These are phyloP conservation scores for Metarhizium sp. DNA, from an alignment of 2,329 filamentous ascomycete species.

Conservation along the genomic window DNA sequence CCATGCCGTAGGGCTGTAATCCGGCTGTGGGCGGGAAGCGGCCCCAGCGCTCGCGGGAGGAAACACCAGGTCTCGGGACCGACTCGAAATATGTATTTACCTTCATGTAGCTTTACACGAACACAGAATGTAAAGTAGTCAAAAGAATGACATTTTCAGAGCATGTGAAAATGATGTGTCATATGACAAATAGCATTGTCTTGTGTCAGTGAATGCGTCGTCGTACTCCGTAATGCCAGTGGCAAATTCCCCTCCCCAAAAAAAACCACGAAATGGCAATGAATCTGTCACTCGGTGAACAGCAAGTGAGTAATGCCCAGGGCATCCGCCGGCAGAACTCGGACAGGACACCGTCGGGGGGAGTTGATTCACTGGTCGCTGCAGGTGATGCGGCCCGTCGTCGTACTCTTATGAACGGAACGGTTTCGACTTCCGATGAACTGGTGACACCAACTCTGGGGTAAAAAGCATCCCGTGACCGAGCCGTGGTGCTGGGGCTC, in stretches of 20 bases:
- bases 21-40: background rate
- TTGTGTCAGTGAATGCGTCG: background rate
- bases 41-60: background rate
- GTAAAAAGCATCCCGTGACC: background rate
- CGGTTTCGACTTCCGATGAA: too few species aligned
- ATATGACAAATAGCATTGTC: background rate
- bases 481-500: background rate
- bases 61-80: background rate
- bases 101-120: background rate
- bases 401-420: background rate
- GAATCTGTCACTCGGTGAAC: background rate
- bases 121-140: background rate
- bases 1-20: background rate
- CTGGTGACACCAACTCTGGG: background rate
- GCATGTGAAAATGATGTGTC: background rate
- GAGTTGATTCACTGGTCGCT: background rate
- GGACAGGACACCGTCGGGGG: background rate
- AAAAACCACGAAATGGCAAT: background rate
- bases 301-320: background rate
- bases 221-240: too few species aligned
- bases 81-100: background rate
- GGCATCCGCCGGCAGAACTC: background rate
- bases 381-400: background rate
- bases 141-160: background rate
- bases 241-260: background rate